Evolutionary conservation across 2,329 filamentous ascomycete species (phyloP), one percentile per base, ranked within the genome.

Genomic region (Ilyonectria destructans): DNA sequence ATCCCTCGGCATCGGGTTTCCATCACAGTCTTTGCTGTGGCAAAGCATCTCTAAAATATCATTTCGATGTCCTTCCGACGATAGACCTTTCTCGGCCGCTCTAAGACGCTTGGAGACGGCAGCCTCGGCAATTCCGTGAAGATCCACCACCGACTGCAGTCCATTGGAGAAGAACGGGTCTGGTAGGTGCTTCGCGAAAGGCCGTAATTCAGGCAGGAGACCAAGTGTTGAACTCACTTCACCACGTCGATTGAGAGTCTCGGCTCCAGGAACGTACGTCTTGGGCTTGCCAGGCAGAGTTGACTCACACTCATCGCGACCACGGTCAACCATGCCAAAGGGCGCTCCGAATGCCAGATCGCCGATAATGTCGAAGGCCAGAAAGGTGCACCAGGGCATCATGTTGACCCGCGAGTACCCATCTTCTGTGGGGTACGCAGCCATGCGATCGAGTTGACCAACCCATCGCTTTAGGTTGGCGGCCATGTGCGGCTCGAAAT

Each of bases 361-460:
- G 6, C 65, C 68, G n/a, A 68, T 70, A 12, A 68, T 70, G 31
- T 70, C 68, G 15, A 70, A 70, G 8, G 68, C 65, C 29, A 70
- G 21, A 29, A 65, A 70, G 1, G 58, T 70, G 37, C 65, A 70
- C 68, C 68, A 70, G 3, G 68, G 65, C 58, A 70, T 70, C 60
- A 68, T 62, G 65, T 70, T 70, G 46, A 68, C 35, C 13, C 15
- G 45, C 3, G 51, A 40, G 35, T 21, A 67, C 17, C 67, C 67
- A 45, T 67, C 59, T 6, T 51, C 35, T 3, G 37, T 45, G 1
- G 63, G 56, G 13, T 37, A 46, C 1, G 31, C 40, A 10, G 60
- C 23, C 45, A 70, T 65, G 4, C 51, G 52, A 48, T 70, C 68
- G n/a, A 65, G 23, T 33, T 70, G 68, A 1, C 5, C 17, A 29